Base-by-base conservation (phyloP, 2,329 filamentous ascomycete genomes). In the Parastagonospora nodorum region DNA sequence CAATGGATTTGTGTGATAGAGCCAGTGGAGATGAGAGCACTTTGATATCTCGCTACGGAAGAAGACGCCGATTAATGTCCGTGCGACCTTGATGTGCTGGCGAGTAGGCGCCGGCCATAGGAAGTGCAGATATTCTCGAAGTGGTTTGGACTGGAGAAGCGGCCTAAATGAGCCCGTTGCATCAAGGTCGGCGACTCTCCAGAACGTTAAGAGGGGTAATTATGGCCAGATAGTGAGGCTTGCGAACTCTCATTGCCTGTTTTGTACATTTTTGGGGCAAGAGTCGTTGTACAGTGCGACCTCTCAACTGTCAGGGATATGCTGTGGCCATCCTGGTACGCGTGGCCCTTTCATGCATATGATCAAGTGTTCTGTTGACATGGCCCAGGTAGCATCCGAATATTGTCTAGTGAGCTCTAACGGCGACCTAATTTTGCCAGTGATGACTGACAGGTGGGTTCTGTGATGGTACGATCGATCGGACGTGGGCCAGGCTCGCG, bases 271-370 rank as follows among this genome's bases (percentile, higher is more conserved):
- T 33, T 32, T 30, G 27, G 30, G 19, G 28, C 29, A 7, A 29
- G n/a, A 8, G 24, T 36, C 52, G 58, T 62, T 57, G 60, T 47
- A 65, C 60, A 32, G 43, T 61, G 43, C 32, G 48, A 64, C 57
- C 62, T 65, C 58, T 65, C 62, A 65, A 56, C 53, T 63, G 61
- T 63, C 60, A 63, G 46, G 48, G 41, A 42, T 50, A 53, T 56
- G 52, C 42, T 35, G 55, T 53, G 45, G 50, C 40, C 30, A 29
- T 32, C n/a, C 29, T 33, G 9, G 10, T 5, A 31, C 24, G 10
- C 31, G 27, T 42, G n/a, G 28, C 14, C 12, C n/a, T 12, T 15
- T 29, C n/a, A 28, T 28, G 39, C 39, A 42, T 31, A 30, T 31
- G 29, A 30, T 24, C 32, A 33, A 44, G n/a, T 27, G 29, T 19